phyloP scores from a whole-genome alignment of 805 yeast genomes.

The Gaillardinia entomophila region DNA sequence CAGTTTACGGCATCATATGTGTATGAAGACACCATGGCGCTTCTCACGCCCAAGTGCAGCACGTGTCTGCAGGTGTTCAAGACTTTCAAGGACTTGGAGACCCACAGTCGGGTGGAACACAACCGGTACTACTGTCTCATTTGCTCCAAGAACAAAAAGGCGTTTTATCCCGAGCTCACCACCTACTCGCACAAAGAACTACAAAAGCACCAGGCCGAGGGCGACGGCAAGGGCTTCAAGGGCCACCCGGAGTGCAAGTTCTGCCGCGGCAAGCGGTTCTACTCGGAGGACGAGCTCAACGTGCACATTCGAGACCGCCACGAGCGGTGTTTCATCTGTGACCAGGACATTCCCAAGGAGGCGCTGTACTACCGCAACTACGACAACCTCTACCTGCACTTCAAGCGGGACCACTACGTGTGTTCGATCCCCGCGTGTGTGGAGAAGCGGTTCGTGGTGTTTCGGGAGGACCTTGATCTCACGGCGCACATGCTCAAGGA shows the following conservation, averaged over 20 bases:
- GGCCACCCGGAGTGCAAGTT: conserved; percentile 90
- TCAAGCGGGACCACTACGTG: conserved; percentile 63
- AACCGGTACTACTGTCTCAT: conserved; percentile 62
- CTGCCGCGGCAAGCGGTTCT: conserved; percentile 69
- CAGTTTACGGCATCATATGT: conserved; percentile 54
- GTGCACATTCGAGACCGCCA: conserved; percentile 78
- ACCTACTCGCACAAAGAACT: conserved; percentile 58
- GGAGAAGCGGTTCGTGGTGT: conserved; percentile 89
- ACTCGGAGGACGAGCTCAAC: conserved; percentile 81
- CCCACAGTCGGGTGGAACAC: conserved; percentile 64
- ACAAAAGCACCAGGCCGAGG: conserved; percentile 62
- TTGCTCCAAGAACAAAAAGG: conserved; percentile 72
- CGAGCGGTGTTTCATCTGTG: conserved; percentile 89
- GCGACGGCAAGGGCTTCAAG: conserved; percentile 59
- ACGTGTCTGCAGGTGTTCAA: conserved; percentile 34
- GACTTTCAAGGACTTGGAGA: conserved; percentile 52
- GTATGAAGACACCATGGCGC: conserved; percentile 39
- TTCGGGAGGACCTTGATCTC: conserved; percentile 77
- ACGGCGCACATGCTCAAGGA: conserved; percentile 83
- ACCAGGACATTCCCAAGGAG: conserved; percentile 56
- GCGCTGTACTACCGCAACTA: conserved; percentile 68
- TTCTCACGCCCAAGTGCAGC: conserved; percentile 57
- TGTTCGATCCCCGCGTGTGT: conserved; percentile 76
- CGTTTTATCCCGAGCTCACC: conserved; percentile 67
- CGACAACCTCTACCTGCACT: conserved; percentile 69